Evolutionary conservation across 1,284 basidiomycete species (phyloP).

Genomic region (Porodaedalea pini): DNA sequence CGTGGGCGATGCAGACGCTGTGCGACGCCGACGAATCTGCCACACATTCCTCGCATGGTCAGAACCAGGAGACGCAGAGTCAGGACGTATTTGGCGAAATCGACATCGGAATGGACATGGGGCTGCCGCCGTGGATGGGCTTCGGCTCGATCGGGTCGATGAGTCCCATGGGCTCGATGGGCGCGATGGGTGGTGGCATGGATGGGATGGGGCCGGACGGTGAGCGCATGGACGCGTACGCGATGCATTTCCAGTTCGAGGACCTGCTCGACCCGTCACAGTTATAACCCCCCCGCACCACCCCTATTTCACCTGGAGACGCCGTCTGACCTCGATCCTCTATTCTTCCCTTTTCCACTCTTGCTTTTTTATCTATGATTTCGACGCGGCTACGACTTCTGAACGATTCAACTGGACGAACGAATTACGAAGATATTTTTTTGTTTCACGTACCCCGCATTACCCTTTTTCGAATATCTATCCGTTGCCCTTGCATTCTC

Average conservation of each 20-base stretch:
- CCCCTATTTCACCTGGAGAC: background rate
- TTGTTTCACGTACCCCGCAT: background rate
- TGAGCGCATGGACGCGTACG: slow-evolving; percentile 1
- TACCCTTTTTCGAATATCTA: background rate
- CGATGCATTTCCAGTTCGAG: slow-evolving; percentile 7
- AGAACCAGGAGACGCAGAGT: background rate
- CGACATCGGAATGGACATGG: slow-evolving; percentile 4
- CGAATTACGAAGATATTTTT: background rate
- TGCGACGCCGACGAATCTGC: no score
- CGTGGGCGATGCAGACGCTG: no score
- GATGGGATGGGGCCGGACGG: background rate
- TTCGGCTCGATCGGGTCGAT: background rate
- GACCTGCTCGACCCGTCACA: slow-evolving; percentile 19
- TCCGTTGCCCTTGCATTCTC: background rate
- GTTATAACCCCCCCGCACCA: slow-evolving; percentile 1
- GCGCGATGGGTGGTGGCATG: slow-evolving; percentile 3
- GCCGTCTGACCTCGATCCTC: background rate
- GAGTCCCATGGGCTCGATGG: background rate
- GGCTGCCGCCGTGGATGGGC: background rate
- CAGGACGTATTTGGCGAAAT: background rate
- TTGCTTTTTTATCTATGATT: slow-evolving; percentile 6
- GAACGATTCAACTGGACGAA: background rate
- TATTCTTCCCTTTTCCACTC: background rate
- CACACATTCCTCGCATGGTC: background rate
- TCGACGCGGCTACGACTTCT: background rate